These are phyloP conservation scores for Phaseolus lunatus DNA, from an alignment of 306 rosid genomes.

Conservation along the genomic window DNA sequence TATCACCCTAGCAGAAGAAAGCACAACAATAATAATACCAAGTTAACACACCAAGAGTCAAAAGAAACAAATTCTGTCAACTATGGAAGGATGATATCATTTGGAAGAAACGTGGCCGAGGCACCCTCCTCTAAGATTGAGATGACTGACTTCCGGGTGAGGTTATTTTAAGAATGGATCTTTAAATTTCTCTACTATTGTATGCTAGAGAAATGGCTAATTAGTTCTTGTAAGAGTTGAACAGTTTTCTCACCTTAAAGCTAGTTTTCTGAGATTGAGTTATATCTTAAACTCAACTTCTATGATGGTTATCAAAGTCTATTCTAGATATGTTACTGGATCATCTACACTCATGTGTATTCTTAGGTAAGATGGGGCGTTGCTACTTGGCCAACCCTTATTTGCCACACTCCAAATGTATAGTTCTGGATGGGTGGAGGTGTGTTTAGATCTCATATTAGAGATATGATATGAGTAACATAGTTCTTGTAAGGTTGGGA, in stretches of 20 bases:
- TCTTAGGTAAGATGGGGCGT: background rate
- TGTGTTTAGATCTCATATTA: background rate
- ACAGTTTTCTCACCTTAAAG: background rate
- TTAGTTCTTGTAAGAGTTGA: background rate
- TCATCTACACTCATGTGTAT: background rate
- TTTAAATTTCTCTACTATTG: conserved; percentile 21
- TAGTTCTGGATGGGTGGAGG: background rate
- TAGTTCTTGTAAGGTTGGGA: background rate
- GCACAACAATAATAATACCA: conserved; percentile 48
- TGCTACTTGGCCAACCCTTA: background rate
- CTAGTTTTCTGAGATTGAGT: background rate
- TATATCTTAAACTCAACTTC: no score
- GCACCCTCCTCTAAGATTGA: conserved; percentile 70
- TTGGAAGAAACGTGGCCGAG: conserved; percentile 76
- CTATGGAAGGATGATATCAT: conserved; percentile 82
- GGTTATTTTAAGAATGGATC: conserved; percentile 24
- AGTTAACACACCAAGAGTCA: conserved; percentile 43
- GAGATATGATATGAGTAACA: background rate
- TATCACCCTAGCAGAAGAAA: conserved; percentile 53
- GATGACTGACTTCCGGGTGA: conserved; percentile 70
- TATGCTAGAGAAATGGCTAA: background rate
- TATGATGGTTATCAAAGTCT: no score
- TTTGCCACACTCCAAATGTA: background rate
- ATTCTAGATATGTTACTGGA: background rate
- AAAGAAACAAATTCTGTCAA: conserved; percentile 51